A percentile compares a stretch with the other conserved stretches of the same genome.
Conservation (phyloP, 345 rosid genomes). For the Lumnitzera racemosa region DNA sequence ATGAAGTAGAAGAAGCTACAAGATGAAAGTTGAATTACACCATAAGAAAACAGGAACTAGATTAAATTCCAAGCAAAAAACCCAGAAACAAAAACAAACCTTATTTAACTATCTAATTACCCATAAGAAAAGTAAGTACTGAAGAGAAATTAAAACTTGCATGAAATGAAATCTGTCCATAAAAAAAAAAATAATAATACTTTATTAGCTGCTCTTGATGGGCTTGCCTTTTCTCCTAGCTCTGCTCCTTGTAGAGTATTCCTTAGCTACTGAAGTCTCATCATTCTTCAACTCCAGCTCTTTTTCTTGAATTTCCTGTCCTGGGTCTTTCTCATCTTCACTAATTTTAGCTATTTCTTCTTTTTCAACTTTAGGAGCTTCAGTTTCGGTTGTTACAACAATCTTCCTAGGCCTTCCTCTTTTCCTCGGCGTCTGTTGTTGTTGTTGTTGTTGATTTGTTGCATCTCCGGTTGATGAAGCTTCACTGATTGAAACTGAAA, state of each 20-base stretch:
- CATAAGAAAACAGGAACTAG: too few relatives aligned
- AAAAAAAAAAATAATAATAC: background rate
- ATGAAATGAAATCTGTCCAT: too few relatives aligned
- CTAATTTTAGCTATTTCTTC: conserved; percentile 4
- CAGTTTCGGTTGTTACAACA: conserved; percentile 13
- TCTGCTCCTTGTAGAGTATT: background rate
- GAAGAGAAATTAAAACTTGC: too few relatives aligned
- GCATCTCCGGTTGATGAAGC: too few relatives aligned
- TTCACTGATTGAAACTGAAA: too few relatives aligned
- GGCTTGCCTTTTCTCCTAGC: conserved; percentile 9
- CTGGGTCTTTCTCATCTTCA: conserved; percentile 1
- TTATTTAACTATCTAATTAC: too few relatives aligned
- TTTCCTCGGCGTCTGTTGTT: conserved; percentile 33
- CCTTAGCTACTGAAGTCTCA: conserved; percentile 2
- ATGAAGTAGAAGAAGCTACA: too few relatives aligned
- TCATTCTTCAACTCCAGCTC: conserved; percentile 12
- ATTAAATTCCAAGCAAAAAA: too few relatives aligned
- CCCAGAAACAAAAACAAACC: too few relatives aligned
- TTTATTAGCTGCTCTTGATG: conserved; percentile 29
- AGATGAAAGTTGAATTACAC: too few relatives aligned
- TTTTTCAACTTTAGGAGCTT: conserved; percentile 16
- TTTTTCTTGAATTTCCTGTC: conserved; percentile 19
- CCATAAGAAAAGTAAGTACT: too few relatives aligned
- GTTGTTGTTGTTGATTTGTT: conserved; percentile 2
- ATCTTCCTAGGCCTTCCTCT: conserved; percentile 75